Base-by-base conservation (phyloP, 768 basidiomycete genomes). In the Myochromella boudieri region DNA sequence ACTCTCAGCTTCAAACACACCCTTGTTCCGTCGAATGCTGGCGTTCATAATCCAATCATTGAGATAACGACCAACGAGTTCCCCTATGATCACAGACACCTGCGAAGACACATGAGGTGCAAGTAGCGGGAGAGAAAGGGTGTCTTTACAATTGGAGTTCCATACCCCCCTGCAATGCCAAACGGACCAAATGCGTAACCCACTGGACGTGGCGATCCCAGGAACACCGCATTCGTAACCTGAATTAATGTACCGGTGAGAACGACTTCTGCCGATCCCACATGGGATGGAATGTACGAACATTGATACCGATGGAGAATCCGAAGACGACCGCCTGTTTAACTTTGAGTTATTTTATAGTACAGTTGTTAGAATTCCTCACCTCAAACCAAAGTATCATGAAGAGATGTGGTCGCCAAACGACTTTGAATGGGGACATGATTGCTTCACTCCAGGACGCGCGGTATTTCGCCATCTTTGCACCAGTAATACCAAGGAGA, bases 401-500 rank as follows among this genome's bases (percentile, higher is more conserved):
- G 31, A 75, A 37, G 9, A 74, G 54, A 40, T 78, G 76, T 1
- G 79, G 79, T 17, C 77, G 58, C 75, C 76, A 78, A 20, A 78
- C 48, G 20, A 80, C 62, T 41, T 66, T 66, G 37, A 77, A 55
- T 12, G 70, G 66, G 5, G 65, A 54, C 1, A 60, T 46, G 31
- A 73, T 48, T 21, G 64, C 60, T 24, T 71, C 67, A 12, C 22
- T 48, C 74, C 77, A 77, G 1, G 65, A 46, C 3, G 51, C 24
- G 5, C 59, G 57, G 22, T 72, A 74, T 49, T 70, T 67, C 1
- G 72, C 61, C 80, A 82, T 78, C 43, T 72, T 72, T 10, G 55
- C 29, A 1, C 79, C 81, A 0, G 80, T 82, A 24, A 78, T 59
- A 6, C 81, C 81, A 9, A 81, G 37, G 4, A 83, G 65, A 0